Percentiles rank a stretch among this genome's conserved stretches.
Evolutionary conservation across 345 rosid genomes (phyloP).

Genomic region (Populus simonii): DNA sequence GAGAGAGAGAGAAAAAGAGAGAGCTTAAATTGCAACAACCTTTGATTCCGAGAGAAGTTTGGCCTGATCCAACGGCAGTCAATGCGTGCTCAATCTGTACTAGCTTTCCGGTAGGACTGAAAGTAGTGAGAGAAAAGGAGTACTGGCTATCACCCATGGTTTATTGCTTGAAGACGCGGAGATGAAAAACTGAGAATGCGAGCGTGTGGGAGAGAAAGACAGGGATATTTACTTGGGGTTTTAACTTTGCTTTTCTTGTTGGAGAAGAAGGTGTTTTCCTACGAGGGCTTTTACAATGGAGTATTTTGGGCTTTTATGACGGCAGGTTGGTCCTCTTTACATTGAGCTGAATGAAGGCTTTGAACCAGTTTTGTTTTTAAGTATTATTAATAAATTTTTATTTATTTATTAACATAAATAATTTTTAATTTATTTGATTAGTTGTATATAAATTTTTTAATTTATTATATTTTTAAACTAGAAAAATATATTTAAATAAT

Average conservation of each 20-base stretch:
- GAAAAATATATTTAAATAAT: no score
- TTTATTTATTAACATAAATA: no score
- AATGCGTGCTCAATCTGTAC: constrained; percentile 97
- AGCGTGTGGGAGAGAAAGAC: neutral
- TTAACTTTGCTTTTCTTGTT: neutral
- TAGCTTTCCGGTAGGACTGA: constrained; percentile 95
- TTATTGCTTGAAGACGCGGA: neutral
- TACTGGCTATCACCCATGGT: constrained; percentile 94
- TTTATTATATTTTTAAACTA: no score
- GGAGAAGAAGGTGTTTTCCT: neutral
- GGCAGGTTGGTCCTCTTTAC: no score
- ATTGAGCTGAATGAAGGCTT: no score
- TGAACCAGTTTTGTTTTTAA: no score
- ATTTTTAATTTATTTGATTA: no score
- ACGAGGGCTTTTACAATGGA: neutral
- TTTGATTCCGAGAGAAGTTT: constrained; percentile 88
- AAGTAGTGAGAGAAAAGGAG: constrained; percentile 88
- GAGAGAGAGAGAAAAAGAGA: no score
- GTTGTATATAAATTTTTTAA: no score
- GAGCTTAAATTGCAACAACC: constrained; percentile 28
- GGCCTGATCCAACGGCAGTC: constrained; percentile 92
- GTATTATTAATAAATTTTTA: no score
- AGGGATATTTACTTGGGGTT: neutral
- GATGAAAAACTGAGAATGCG: neutral
- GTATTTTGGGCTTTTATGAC: no score